A percentile compares a stretch with the other conserved stretches of the same genome.
Evolutionary conservation across 306 rosid genomes (phyloP).

Genomic region (Cicer chorassanicum): DNA sequence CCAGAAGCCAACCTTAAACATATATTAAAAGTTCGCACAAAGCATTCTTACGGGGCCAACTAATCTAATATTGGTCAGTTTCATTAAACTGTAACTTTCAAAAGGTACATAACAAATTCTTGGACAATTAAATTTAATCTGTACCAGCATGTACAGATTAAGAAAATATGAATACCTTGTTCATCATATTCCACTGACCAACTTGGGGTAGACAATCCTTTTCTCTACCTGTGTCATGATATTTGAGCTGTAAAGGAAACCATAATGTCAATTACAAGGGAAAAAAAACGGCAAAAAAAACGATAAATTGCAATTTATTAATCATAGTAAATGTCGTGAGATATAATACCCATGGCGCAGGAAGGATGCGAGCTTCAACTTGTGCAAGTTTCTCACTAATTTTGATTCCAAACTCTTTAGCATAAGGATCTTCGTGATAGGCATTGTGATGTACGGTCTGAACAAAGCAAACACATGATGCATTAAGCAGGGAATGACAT

Average conservation of each 20-base stretch:
- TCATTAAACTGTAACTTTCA: not conserved
- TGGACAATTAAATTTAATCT: not conserved
- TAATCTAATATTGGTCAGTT: not conserved
- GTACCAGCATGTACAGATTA: not conserved
- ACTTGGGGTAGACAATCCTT: slow-evolving; percentile 93
- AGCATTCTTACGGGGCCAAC: not conserved
- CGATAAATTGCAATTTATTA: not conserved
- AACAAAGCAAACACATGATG: not conserved
- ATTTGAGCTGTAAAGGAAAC: slow-evolving; percentile 69
- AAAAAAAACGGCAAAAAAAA: not conserved
- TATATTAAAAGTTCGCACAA: too few relatives aligned
- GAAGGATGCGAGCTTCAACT: slow-evolving; percentile 98
- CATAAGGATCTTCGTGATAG: slow-evolving; percentile 81
- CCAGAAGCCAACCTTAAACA: not conserved
- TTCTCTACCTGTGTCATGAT: slow-evolving; percentile 95
- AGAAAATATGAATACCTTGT: slow-evolving; percentile 60
- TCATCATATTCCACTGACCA: slow-evolving; percentile 99
- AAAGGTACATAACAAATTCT: not conserved
- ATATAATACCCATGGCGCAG: slow-evolving; percentile 83
- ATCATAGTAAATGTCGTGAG: not conserved
- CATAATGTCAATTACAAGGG: not conserved
- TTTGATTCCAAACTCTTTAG: slow-evolving; percentile 86
- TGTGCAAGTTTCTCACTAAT: slow-evolving; percentile 90
- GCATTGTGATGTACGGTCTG: slow-evolving; percentile 94
- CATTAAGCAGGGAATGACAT: not conserved